Percentiles rank a stretch among this genome's conserved stretches.
Evolutionary conservation across 192 early-diverging fungal genomes (phyloP).

Genomic region (Coemansia umbellata): DNA sequence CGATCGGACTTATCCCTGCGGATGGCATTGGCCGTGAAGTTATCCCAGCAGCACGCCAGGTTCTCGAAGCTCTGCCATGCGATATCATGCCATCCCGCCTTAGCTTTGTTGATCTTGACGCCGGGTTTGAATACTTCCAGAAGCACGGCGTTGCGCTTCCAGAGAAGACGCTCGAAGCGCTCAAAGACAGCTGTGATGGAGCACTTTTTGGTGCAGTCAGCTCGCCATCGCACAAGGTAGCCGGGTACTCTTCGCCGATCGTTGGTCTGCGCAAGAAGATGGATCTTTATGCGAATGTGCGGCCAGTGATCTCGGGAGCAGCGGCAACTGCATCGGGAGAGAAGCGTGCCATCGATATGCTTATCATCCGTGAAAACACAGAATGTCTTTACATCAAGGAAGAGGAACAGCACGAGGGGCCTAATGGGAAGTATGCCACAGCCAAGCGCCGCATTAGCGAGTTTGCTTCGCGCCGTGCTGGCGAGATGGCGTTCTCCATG

Average conservation of each 20-base stretch:
- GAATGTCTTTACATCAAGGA: slow-evolving; percentile 77
- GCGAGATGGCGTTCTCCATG: slow-evolving; percentile 89
- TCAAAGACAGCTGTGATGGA: slow-evolving; percentile 83
- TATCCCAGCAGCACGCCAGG: slow-evolving; percentile 88
- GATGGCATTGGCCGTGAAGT: slow-evolving; percentile 98
- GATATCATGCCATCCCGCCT: slow-evolving; percentile 55
- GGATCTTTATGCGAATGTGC: slow-evolving; percentile 96
- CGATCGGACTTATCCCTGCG: slow-evolving; percentile 90
- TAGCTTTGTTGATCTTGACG: slow-evolving; percentile 80
- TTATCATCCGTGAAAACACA: slow-evolving; percentile 97
- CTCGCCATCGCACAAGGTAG: slow-evolving; percentile 97
- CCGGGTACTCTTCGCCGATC: slow-evolving; percentile 96
- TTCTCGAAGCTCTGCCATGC: slow-evolving; percentile 73
- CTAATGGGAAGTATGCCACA: slow-evolving; percentile 59
- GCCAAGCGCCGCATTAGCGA: slow-evolving; percentile 92
- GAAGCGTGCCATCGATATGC: slow-evolving; percentile 81
- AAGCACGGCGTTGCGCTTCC: slow-evolving; percentile 91
- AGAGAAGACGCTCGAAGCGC: slow-evolving; percentile 72
- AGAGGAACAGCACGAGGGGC: slow-evolving; percentile 50
- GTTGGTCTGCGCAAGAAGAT: slow-evolving; percentile 92
- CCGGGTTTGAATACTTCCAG: slow-evolving; percentile 95
- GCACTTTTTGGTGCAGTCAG: slow-evolving; percentile 97
- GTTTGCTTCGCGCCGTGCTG: slow-evolving; percentile 80
- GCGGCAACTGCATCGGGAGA: slow-evolving; percentile 47
- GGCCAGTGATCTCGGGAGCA: slow-evolving; percentile 80